Evolutionary conservation across 1,284 basidiomycete genomes (phyloP), one percentile per base, ranked within the genome.

Genomic region (Melampsora americana): DNA sequence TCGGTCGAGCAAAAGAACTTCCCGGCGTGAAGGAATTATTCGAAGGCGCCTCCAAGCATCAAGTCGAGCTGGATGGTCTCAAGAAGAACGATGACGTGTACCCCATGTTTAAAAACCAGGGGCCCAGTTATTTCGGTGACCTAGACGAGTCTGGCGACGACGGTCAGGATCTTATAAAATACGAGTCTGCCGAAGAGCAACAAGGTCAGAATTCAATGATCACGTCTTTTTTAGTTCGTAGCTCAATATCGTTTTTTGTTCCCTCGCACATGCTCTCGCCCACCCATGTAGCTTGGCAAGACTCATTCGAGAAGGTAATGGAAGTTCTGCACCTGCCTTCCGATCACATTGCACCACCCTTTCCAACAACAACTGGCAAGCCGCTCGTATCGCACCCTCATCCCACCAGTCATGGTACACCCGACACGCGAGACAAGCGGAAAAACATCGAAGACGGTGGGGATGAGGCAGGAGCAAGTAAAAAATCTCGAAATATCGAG

Each of bases 1-100:
- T 99, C 84, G 96, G 95, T 68, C 89, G 95, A 39, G 94, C 95
- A 4, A 95, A 94, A 81, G 96, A 98, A 71, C 86, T 99, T 5
- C 96, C 95, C 0, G 95, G 96, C 65, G 93, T 98, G 5, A 90
- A 90, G 78, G 95, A 99, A 84, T 86, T 99, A 44, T 96, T 99
- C 82, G 86, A 90, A 80, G 89, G 90, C 81, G 60, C 78, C 79
- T 84, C 83, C 26, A 89, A 92, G 69, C 91, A 92, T 79, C 91
- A 91, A 56, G 90, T 92, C 78, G 92, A 94, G 82, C 92, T 90
- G 80, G 87, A 89, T 79, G 88, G 90, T 32, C 86, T 88, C 0
- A 90, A 88, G 80, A 97, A 93, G 84, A 91, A 91, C 83, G 92
- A 91, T n/a, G 73, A 75, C 42, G n/a, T 60, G 16, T 75, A 75